These are phyloP conservation scores for Chlorophyllum brunneum DNA, from an alignment of 768 basidiomycete species.

Conservation along the genomic window DNA sequence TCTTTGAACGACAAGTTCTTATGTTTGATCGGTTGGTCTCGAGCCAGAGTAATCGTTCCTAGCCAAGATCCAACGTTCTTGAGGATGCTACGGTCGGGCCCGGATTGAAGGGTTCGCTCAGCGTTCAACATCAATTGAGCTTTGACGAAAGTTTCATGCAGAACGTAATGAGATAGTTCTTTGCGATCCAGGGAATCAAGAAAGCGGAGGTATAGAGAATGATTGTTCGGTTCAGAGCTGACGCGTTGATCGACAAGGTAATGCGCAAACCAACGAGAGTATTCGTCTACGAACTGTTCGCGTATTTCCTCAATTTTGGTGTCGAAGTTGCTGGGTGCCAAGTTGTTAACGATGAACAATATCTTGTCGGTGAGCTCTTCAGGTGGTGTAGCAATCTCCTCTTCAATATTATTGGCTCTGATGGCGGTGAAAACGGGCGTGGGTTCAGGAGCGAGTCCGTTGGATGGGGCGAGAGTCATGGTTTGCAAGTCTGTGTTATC, in stretches of 20 bases:
- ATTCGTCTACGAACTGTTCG: conserved; percentile 75
- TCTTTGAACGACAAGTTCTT: conserved; percentile 97
- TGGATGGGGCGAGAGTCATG: conserved; percentile 13
- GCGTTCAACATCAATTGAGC: conserved; percentile 84
- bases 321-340: conserved; percentile 92
- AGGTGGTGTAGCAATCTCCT: conserved; percentile 62
- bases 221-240: conserved; percentile 96
- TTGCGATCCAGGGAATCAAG: conserved; percentile 77
- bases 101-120: conserved; percentile 83
- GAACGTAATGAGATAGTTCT: conserved; percentile 65
- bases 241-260: conserved; percentile 96
- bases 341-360: conserved; percentile 96
- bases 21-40: conserved; percentile 89
- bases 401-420: conserved; percentile 63
- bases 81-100: conserved; percentile 78
- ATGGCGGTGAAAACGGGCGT: conserved; percentile 73
- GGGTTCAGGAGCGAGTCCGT: conserved; percentile 27
- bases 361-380: conserved; percentile 92
- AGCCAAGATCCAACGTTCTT: conserved; percentile 97
- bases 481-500: conserved; percentile 37
- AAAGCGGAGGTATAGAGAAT: conserved; percentile 90
- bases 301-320: conserved; percentile 83
- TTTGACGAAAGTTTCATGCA: conserved; percentile 94
- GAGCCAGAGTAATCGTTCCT: conserved; percentile 88
- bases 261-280: conserved; percentile 95